Base-by-base conservation (phyloP, 2,329 filamentous ascomycete genomes). In the Colletotrichum caudatum region DNA sequence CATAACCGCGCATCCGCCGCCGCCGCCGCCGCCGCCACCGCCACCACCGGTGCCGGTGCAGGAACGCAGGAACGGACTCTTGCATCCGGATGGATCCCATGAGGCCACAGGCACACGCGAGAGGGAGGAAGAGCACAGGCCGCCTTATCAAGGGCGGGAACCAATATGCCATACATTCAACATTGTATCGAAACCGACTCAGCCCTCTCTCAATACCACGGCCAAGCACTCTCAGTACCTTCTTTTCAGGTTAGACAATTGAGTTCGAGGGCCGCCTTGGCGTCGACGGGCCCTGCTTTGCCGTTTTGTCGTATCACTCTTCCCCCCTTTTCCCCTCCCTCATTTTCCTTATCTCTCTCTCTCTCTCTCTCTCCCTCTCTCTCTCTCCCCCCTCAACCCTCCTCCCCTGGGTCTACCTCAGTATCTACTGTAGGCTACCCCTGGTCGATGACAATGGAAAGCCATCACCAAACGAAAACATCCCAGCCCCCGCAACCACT, bases 31-130 rank as follows among this genome's bases (percentile, higher is more conserved):
- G 53, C 23, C 46, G 26, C 39, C 58, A 20, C 29, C 53, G 33
- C 35, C 59, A 44, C 37, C 29, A 41, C 33, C 66, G 37, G 20
- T 51, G 51, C 44, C 65, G 69, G 58, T 67, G 63, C 63, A 65
- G 51, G 18, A 48, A 65, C 46, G 69, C 66, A 72, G 66, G 70
- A 72, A 72, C 69, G 46, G 64, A 50, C 29, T 53, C 69, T 64
- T 64, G 64, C 58, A 63, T 44, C 54, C 61, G 51, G 61, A 54
- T 54, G 29, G 29, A 29, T 29, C 29, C 3, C 29, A 51, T 53
- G 26, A 37, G 44, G n/a, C 53, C 33, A 26, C 29, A 35, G 35
- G 41, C 41, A 44, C 50, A 51, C 41, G 44, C 9, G 46, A 48
- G n/a, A 44, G 65, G 58, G 50, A 48, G 33, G 23, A 23, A 48